These are phyloP conservation scores for Protostelium mycophagum DNA, from an alignment of 78 protist species.

Conservation along the genomic window DNA sequence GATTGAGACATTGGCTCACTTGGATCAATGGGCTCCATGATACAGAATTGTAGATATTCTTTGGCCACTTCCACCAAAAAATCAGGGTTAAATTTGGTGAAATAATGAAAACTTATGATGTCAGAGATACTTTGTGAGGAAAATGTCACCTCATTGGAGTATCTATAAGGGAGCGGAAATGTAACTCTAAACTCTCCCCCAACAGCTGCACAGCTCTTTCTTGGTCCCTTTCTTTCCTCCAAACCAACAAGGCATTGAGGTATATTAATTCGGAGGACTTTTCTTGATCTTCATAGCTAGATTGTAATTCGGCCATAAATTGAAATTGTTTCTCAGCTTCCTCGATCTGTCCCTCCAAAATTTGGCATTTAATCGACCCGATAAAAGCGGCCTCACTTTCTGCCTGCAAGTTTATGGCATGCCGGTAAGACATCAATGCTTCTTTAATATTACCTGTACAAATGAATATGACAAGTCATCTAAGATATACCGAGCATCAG, in stretches of 20 bases:
- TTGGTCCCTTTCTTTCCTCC: background rate
- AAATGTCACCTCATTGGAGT: background rate
- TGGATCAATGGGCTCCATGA: constrained; percentile 22
- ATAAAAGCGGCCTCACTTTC: constrained; percentile 10
- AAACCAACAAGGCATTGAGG: constrained; percentile 11
- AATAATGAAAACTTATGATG: background rate
- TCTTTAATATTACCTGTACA: background rate
- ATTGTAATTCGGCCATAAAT: constrained; percentile 18
- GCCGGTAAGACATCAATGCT: background rate
- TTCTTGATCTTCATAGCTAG: background rate
- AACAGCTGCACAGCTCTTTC: background rate
- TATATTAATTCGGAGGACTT: constrained; percentile 8
- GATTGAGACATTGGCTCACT: constrained; percentile 10
- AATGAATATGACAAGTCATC: too few relatives aligned
- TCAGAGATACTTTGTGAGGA: background rate
- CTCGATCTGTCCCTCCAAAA: constrained; percentile 26
- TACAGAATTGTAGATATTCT: constrained; percentile 16
- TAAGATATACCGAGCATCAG: too few relatives aligned
- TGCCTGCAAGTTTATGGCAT: constrained; percentile 31
- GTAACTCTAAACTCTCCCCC: constrained; percentile 18
- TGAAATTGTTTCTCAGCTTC: constrained; percentile 66
- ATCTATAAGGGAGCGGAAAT: background rate
- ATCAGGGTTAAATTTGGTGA: constrained; percentile 33
- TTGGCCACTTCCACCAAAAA: constrained; percentile 30
- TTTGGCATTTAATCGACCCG: constrained; percentile 34